phyloP scores from a whole-genome alignment of 2,329 filamentous ascomycete species.

The Ascochyta koolunga region DNA sequence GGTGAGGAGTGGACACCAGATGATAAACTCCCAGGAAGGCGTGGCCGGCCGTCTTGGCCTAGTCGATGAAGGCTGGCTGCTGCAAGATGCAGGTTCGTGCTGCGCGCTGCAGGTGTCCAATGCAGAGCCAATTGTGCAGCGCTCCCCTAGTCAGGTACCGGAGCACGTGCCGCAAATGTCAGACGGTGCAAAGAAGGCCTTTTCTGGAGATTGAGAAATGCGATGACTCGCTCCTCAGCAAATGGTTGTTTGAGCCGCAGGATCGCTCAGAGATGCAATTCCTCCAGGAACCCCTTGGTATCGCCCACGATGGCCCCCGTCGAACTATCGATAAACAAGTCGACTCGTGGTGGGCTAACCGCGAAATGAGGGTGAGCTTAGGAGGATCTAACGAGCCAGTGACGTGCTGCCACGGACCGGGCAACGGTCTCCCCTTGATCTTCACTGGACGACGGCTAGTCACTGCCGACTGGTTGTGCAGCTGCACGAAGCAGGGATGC shows the following conservation, averaged over 20 bases:
- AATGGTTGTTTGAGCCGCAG: conserved; percentile 18
- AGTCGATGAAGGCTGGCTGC: conserved; percentile 22
- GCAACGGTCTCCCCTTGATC: conserved; percentile 20
- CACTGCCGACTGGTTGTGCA: conserved; percentile 16
- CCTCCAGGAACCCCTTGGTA: conserved; percentile 33
- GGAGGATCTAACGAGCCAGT: conserved; percentile 34
- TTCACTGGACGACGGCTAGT: conserved; percentile 24
- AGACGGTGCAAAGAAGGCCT: conserved; percentile 20
- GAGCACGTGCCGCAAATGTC: conserved; percentile 31
- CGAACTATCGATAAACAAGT: conserved; percentile 30
- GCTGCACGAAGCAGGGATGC: conserved; percentile 28
- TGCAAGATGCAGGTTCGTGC: conserved; percentile 44
- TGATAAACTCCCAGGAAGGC: conserved; percentile 33
- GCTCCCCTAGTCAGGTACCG: conserved; percentile 18
- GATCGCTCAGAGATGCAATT: conserved; percentile 24
- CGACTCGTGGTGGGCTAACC: conserved; percentile 35
- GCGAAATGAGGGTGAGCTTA: conserved; percentile 40
- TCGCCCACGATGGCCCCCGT: conserved; percentile 19
- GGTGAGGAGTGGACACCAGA: conserved; percentile 39
- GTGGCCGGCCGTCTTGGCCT: conserved; percentile 28
- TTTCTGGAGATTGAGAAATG: conserved; percentile 21
- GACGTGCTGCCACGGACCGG: conserved; percentile 36
- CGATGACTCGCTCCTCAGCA: conserved; percentile 12
- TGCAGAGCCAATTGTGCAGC: conserved; percentile 40
- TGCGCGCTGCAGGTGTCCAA: conserved; percentile 29